phyloP scores from a whole-genome alignment of 805 yeast species.

The Metschnikowia matae region DNA sequence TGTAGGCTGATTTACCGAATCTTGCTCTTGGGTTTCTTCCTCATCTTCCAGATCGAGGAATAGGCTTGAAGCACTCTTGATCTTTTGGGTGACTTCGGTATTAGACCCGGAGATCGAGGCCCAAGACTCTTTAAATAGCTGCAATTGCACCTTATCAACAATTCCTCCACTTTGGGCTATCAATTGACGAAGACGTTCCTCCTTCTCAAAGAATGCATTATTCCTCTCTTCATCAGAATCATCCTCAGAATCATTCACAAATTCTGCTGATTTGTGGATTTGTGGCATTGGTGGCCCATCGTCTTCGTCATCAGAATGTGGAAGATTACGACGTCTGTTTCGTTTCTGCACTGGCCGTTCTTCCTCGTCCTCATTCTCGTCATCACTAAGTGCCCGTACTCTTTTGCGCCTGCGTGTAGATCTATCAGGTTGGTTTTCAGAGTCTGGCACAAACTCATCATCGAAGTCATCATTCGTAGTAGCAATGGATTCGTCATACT shows the following conservation, averaged over 20 bases:
- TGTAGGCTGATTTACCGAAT: not conserved
- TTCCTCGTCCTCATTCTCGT: slow-evolving; percentile 4
- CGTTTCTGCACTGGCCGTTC: slow-evolving; percentile 1
- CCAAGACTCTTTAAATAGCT: slow-evolving; percentile 17
- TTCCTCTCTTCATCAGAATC: slow-evolving; percentile 56
- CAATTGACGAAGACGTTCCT: slow-evolving; percentile 44
- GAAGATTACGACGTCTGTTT: slow-evolving; percentile 4
- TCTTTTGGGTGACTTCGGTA: slow-evolving; percentile 6
- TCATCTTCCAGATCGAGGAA: slow-evolving; percentile 18
- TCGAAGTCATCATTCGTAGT: slow-evolving; percentile 16
- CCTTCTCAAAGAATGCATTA: slow-evolving; percentile 51
- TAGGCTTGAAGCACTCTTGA: slow-evolving; percentile 12
- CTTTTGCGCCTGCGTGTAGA: slow-evolving; percentile 1
- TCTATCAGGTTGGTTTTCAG: not conserved
- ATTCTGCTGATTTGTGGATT: slow-evolving; percentile 44
- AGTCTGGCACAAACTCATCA: slow-evolving; percentile 17
- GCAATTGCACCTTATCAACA: slow-evolving; percentile 22
- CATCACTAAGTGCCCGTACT: not conserved
- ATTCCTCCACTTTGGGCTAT: slow-evolving; percentile 36
- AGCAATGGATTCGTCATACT: slow-evolving; percentile 14
- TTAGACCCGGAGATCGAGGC: slow-evolving; percentile 7
- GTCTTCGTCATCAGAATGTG: slow-evolving; percentile 2
- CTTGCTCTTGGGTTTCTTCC: not conserved
- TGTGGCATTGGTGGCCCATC: not conserved
- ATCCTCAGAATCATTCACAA: slow-evolving; percentile 59